A percentile compares a stretch with the other conserved stretches of the same genome.
phyloP scores from a whole-genome alignment of 345 rosid species.

The Moricandia arvensis region DNA sequence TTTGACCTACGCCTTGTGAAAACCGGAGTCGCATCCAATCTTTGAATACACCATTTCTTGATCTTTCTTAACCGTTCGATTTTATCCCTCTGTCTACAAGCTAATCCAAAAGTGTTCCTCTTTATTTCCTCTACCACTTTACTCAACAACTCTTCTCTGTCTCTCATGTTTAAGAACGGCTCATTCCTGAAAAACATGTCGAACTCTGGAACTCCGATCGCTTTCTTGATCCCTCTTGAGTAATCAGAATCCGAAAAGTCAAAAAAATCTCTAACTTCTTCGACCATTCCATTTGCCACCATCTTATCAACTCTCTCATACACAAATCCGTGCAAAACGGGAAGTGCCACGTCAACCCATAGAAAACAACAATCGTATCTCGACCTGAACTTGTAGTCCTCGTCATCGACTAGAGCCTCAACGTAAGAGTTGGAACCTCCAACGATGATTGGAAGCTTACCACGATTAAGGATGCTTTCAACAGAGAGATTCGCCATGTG shows the following conservation, averaged over 20 bases:
- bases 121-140: slow-evolving; percentile 55
- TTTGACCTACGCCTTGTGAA: slow-evolving; percentile 42
- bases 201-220: slow-evolving; percentile 75
- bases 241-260: slow-evolving; percentile 47
- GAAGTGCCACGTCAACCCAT: slow-evolving; percentile 61
- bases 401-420: slow-evolving; percentile 53
- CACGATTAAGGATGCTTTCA: slow-evolving; percentile 42
- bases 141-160: slow-evolving; percentile 36
- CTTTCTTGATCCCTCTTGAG: slow-evolving; percentile 51
- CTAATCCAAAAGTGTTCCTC: slow-evolving; percentile 48
- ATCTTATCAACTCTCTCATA: slow-evolving; percentile 61
- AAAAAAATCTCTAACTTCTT: slow-evolving; percentile 56
- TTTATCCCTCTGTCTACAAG: slow-evolving; percentile 58
- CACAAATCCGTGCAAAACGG: slow-evolving; percentile 46
- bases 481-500: slow-evolving; percentile 46
- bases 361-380: slow-evolving; percentile 62
- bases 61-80: slow-evolving; percentile 49
- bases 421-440: slow-evolving; percentile 83
- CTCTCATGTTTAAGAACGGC: slow-evolving; percentile 26
- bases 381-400: slow-evolving; percentile 43
- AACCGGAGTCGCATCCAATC: slow-evolving; percentile 65
- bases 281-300: slow-evolving; percentile 62
- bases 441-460: slow-evolving; percentile 62
- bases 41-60: slow-evolving; percentile 61
- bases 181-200: slow-evolving; percentile 51